Percentiles rank a stretch among this genome's conserved stretches.
These are phyloP conservation scores for Pestalotiopsis sp. DNA, from an alignment of 2,329 filamentous ascomycete genomes.

Conservation along the genomic window DNA sequence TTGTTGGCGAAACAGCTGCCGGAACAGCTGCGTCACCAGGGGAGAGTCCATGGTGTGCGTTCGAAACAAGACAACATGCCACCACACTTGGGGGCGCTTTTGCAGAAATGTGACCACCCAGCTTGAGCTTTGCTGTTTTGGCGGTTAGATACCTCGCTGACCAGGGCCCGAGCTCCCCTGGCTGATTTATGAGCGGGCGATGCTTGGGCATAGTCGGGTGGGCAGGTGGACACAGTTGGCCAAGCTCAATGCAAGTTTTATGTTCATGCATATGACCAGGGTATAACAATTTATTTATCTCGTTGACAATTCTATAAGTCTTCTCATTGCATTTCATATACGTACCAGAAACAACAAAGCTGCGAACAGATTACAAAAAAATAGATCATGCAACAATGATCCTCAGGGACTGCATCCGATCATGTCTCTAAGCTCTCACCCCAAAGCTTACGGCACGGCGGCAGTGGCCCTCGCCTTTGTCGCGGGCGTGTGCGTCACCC, in stretches of 20 bases:
- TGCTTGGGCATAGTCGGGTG: not conserved
- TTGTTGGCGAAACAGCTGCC: conserved; percentile 80
- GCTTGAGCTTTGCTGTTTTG: conserved; percentile 16
- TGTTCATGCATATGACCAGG: not conserved
- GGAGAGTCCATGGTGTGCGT: conserved; percentile 74
- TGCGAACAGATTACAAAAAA: not conserved
- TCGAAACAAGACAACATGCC: not conserved
- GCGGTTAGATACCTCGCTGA: conserved; percentile 8
- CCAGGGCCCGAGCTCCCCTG: conserved; percentile 27
- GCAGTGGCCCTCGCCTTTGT: conserved; percentile 74
- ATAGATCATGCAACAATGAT: not conserved
- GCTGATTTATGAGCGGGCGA: not conserved
- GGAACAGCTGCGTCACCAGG: conserved; percentile 76
- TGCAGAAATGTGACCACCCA: conserved; percentile 5
- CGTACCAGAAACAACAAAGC: not conserved
- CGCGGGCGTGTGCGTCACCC: conserved; percentile 74
- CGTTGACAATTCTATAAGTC: not conserved
- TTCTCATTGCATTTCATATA: not conserved
- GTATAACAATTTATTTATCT: not conserved
- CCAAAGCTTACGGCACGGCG: conserved; percentile 63
- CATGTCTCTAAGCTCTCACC: conserved; percentile 65
- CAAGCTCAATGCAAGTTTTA: not conserved
- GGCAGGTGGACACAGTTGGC: not conserved
- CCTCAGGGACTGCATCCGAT: not conserved
- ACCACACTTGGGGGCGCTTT: conserved; percentile 7